Evolutionary conservation across 805 yeast genomes (phyloP), one percentile per base, ranked within the genome.

Genomic region (Vanderwaltozyma verrucispora): DNA sequence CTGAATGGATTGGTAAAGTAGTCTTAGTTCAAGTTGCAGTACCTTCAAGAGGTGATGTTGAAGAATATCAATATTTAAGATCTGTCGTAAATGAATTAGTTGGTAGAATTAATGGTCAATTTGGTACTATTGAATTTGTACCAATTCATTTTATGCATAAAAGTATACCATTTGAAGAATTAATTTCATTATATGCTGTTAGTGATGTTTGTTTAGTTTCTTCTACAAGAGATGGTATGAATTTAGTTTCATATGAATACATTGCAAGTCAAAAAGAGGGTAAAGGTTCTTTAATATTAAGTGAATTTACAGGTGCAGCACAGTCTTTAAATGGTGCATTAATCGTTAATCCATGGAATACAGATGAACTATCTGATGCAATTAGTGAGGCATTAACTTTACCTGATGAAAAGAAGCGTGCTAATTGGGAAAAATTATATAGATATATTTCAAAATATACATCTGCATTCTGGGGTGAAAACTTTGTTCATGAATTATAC

Each of bases 241-340:
- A 92, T 58, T 72, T 92, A 53, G 98, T 94, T 31, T 76, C 89
- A 37, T 94, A 86, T 59, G 99, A 92, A 63, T 92, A 92, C 61
- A 86, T 92, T 51, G 96, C 97, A 1, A 89, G 97, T 55, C 98
- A 92, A 62, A 73, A 77, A 44, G 78, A 79, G 33, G 77, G 77
- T 43, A 78, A 86, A 45, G 99, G 99, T 8, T 77, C 87, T 3
- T 68, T 92, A 48, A 83, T 92, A 34, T 60, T 92, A 44, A 80
- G 94, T 30, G 99, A 92, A 63, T 92, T 92, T 64, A 92, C 98
- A 0, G 99, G 99, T 34, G 98, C 98, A n/a, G 97, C 98, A 1
- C 99, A 92, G 63, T 82, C 94, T 1, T 67, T 92, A 45, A 89
- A 92, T 54, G 99, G 99, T 18, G 87, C 95, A 1, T 59, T 89